These are phyloP conservation scores for Jacaranda mimosifolia DNA, from an alignment of 257 asterid genomes.

Conservation along the genomic window DNA sequence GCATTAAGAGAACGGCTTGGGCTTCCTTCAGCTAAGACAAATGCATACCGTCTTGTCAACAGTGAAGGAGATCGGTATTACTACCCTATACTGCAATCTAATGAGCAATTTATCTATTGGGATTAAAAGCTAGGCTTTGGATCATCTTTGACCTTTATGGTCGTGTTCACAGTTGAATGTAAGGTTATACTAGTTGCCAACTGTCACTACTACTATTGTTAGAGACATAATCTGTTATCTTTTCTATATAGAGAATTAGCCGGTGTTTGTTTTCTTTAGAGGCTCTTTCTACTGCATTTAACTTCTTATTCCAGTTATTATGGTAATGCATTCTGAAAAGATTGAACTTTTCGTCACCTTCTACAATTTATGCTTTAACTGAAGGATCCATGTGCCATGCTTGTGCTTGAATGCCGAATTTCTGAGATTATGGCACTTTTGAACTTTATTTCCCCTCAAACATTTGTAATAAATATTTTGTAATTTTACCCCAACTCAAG, in stretches of 20 bases:
- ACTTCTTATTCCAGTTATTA: conserved; percentile 1
- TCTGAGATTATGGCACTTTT: not conserved
- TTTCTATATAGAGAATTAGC: not conserved
- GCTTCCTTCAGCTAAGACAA: conserved; percentile 77
- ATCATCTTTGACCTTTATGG: not conserved
- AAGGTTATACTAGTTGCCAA: conserved; percentile 14
- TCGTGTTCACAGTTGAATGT: not conserved
- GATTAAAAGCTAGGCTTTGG: not conserved
- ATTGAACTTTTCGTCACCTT: not conserved
- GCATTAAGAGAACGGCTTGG: conserved; percentile 69
- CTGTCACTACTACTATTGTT: not conserved
- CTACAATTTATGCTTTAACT: not conserved
- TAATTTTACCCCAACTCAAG: not conserved
- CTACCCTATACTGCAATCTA: conserved; percentile 8
- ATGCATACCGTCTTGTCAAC: conserved; percentile 92
- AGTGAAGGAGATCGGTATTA: conserved; percentile 95
- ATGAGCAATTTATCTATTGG: not conserved
- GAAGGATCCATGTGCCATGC: not conserved
- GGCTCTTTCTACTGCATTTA: not conserved
- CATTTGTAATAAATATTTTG: not conserved
- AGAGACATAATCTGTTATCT: not conserved
- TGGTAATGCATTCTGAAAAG: not conserved
- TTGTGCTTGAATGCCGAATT: not conserved
- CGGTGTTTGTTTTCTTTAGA: not conserved
- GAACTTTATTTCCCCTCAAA: not conserved